Conservation (phyloP, 805 yeast species). For the Cephaloascus albidus region DNA sequence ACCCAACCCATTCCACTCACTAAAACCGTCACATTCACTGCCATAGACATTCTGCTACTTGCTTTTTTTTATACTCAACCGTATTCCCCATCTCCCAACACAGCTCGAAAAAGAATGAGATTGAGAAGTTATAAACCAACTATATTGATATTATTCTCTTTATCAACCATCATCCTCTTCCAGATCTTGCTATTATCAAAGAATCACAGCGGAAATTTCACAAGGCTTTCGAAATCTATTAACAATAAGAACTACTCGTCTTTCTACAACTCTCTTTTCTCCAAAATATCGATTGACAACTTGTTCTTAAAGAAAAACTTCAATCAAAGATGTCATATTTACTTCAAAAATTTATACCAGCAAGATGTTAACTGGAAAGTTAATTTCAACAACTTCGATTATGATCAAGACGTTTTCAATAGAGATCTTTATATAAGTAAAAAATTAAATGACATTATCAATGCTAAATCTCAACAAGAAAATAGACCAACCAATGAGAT, state of each 20-base stretch:
- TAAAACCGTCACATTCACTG: too few relatives aligned
- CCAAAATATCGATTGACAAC: not conserved
- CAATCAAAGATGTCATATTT: not conserved
- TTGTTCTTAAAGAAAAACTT: not conserved
- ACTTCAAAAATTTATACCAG: not conserved
- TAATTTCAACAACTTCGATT: not conserved
- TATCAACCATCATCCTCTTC: not conserved
- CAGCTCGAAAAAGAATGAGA: not conserved
- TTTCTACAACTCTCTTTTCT: not conserved
- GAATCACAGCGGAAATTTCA: not conserved
- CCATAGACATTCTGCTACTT: too few relatives aligned
- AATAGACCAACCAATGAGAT: not conserved
- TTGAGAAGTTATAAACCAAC: not conserved
- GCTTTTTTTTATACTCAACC: too few relatives aligned
- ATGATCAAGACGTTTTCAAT: not conserved
- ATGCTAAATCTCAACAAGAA: not conserved
- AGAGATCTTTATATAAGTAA: not conserved
- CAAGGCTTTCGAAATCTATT: not conserved
- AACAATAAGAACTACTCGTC: conserved; percentile 1
- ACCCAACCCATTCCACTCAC: too few relatives aligned
- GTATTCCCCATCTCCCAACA: not conserved
- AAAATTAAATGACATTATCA: not conserved
- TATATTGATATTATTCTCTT: not conserved
- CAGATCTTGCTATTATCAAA: not conserved
- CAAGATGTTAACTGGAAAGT: not conserved